Evolutionary conservation across 1,139 yeast genomes (phyloP).

Genomic region (Saccharomyces hybrid): DNA sequence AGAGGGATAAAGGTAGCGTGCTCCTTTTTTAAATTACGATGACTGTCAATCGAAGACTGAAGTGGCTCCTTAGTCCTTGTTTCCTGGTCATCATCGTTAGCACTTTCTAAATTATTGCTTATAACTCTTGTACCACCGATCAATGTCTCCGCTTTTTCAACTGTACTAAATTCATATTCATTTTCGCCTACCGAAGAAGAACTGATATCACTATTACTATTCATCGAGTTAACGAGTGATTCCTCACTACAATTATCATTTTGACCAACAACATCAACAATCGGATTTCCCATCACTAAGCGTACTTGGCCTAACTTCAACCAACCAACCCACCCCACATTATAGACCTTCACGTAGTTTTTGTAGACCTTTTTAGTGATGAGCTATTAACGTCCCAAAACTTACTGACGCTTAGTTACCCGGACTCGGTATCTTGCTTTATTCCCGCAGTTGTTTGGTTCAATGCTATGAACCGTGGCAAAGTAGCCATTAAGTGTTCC

Average conservation of each 20-base stretch:
- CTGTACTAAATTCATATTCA: background rate
- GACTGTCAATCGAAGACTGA: background rate
- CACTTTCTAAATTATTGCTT: background rate
- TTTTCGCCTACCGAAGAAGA: background rate
- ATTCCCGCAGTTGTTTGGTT: background rate
- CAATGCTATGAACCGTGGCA: background rate
- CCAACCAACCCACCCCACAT: background rate
- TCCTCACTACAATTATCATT: background rate
- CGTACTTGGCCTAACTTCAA: background rate
- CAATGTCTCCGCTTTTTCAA: background rate
- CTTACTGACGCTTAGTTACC: background rate
- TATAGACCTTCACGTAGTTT: background rate
- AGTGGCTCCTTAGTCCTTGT: background rate
- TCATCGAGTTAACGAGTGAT: background rate
- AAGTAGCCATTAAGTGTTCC: background rate
- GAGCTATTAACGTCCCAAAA: background rate
- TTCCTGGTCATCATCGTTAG: background rate
- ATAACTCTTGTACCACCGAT: conserved; percentile 4
- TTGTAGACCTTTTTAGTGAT: background rate
- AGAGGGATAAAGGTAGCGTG: background rate
- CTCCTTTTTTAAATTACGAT: background rate
- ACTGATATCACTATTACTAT: background rate
- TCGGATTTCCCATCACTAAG: background rate
- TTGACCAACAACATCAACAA: background rate
- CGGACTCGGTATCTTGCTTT: background rate